These are phyloP conservation scores for Steccherinum ochraceum DNA, from an alignment of 768 basidiomycete genomes.

Conservation along the genomic window DNA sequence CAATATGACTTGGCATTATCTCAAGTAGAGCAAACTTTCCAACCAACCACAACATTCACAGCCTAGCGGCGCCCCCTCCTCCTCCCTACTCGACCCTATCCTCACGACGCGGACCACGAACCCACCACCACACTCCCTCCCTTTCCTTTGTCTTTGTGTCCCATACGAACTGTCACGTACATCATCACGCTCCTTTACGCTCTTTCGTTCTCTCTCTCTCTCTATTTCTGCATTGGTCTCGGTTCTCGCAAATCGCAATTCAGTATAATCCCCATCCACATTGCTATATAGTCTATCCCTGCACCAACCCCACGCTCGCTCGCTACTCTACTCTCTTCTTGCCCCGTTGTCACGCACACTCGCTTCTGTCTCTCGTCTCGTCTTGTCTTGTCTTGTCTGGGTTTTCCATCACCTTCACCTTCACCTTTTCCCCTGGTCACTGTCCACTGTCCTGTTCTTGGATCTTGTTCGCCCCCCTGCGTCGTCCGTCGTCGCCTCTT, in stretches of 20 bases:
- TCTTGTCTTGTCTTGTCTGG: background rate
- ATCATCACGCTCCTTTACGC: background rate
- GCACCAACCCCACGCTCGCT: background rate
- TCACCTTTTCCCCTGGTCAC: too few relatives aligned
- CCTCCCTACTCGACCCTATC: background rate
- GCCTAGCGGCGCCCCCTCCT: background rate
- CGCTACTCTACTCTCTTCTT: background rate
- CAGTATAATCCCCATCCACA: background rate
- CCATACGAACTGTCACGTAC: too few relatives aligned
- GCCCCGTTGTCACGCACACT: background rate
- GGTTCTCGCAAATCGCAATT: background rate
- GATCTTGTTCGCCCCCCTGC: background rate
- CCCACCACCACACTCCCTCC: background rate
- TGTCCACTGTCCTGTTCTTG: background rate
- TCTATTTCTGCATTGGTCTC: background rate
- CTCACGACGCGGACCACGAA: background rate
- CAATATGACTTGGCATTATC: slow-evolving; percentile 22
- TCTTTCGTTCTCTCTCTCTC: background rate
- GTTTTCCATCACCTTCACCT: too few relatives aligned
- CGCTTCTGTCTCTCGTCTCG: background rate
- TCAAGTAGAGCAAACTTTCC: slow-evolving; percentile 4
- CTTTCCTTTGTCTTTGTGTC: background rate
- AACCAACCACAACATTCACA: background rate
- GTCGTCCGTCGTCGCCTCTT: background rate
- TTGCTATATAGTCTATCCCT: background rate